Percentiles rank a stretch among this genome's conserved stretches.
Evolutionary conservation across 805 yeast species (phyloP).

Genomic region (Monosporozyma siamensis): DNA sequence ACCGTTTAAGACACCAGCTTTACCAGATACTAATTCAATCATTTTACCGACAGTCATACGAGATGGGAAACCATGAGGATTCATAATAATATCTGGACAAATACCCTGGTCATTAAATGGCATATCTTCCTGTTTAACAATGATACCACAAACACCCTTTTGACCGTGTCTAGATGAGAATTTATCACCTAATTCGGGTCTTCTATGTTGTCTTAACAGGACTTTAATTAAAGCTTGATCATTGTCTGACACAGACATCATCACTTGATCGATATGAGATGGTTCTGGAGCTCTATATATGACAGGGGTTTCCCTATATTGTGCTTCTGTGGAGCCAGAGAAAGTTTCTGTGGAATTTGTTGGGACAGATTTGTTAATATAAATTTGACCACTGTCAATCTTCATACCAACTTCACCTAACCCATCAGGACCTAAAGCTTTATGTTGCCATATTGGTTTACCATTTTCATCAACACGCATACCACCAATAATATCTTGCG

Average conservation of each 20-base stretch:
- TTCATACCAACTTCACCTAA: constrained; percentile 91
- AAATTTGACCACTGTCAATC: constrained; percentile 88
- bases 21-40: constrained; percentile 93
- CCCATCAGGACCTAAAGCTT: constrained; percentile 87
- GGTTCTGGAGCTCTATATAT: constrained; percentile 93
- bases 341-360: constrained; percentile 52
- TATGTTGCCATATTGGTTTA: constrained; percentile 78
- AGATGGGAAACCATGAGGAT: constrained; percentile 99
- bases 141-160: constrained; percentile 98
- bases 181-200: constrained; percentile 97
- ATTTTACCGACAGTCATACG: constrained; percentile 99
- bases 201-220: constrained; percentile 83
- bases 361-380: constrained; percentile 88
- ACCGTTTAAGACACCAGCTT: constrained; percentile 94
- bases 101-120: constrained; percentile 93
- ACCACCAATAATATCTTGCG: constrained; percentile 86
- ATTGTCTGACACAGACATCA: constrained; percentile 92
- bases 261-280: constrained; percentile 89
- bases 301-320: constrained; percentile 86
- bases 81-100: constrained; percentile 93
- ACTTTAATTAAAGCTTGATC: constrained; percentile 94
- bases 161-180: constrained; percentile 97
- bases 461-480: constrained; percentile 78
- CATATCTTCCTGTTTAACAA: constrained; percentile 92
- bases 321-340: constrained; percentile 28